phyloP scores from a whole-genome alignment of 1,139 yeast species.

The Kodamaea sp. region DNA sequence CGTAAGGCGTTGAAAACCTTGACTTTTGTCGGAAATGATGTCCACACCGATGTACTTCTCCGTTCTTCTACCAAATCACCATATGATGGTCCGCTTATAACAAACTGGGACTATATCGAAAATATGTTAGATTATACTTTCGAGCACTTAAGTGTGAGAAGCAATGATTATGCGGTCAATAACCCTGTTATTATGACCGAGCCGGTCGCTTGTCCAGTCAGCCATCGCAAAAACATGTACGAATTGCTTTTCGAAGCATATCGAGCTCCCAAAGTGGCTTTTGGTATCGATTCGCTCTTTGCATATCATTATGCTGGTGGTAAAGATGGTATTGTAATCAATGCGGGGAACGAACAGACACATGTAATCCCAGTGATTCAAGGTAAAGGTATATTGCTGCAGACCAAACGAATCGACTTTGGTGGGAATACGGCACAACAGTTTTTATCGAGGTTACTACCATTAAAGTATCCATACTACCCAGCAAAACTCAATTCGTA shows the following conservation, averaged over 20 bases:
- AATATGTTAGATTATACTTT: constrained; percentile 79
- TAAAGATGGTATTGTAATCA: constrained; percentile 66
- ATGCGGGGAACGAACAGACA: constrained; percentile 81
- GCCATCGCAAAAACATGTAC: constrained; percentile 70
- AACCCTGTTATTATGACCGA: constrained; percentile 86
- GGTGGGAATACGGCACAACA: constrained; percentile 78
- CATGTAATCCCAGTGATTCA: constrained; percentile 75
- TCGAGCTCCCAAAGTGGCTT: constrained; percentile 64
- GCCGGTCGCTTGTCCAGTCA: constrained; percentile 62
- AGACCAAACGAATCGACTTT: constrained; percentile 83
- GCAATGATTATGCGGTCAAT: constrained; percentile 50
- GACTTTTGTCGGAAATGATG: constrained; percentile 81
- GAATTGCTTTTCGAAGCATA: constrained; percentile 83
- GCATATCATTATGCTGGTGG: constrained; percentile 55
- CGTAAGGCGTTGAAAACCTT: constrained; percentile 61
- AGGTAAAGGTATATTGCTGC: constrained; percentile 61
- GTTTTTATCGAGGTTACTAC: constrained; percentile 59
- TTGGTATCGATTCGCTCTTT: constrained; percentile 81
- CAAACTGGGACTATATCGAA: constrained; percentile 93
- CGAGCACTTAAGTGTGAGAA: constrained; percentile 67
- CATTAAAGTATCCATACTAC: constrained; percentile 86
- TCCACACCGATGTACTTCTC: constrained; percentile 64
- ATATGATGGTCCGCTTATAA: constrained; percentile 78
- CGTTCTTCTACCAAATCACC: constrained; percentile 72
- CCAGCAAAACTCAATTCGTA: constrained; percentile 65